Conservation (phyloP, 2,329 filamentous ascomycete species). For the Tolypocladium sp. region DNA sequence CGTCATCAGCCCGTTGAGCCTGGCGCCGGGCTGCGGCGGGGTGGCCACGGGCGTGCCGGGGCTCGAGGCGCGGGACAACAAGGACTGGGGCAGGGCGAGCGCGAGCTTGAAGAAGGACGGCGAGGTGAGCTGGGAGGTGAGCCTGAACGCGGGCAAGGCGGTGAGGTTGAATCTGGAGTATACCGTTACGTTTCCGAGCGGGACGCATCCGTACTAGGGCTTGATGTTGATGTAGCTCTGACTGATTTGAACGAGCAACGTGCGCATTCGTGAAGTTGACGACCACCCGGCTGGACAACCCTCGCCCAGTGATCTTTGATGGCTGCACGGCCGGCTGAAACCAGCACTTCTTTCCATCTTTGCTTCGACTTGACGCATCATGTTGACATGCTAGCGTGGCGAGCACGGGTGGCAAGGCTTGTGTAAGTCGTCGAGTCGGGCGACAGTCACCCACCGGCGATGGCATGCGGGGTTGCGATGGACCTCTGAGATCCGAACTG, state of each 20-base stretch:
- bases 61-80: conserved; percentile 10
- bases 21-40: conserved; percentile 26
- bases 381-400: not conserved
- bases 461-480: not conserved
- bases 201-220: conserved; percentile 20
- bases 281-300: no score
- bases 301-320: no score
- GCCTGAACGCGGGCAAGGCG: conserved; percentile 41
- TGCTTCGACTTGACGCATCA: not conserved
- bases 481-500: not conserved
- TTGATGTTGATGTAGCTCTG: no score
- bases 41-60: conserved; percentile 22
- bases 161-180: conserved; percentile 51
- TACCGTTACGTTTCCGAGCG: conserved; percentile 42
- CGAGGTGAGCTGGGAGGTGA: conserved; percentile 47
- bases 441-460: not conserved
- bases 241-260: no score
- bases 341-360: not conserved
- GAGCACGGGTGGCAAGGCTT: no score
- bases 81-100: conserved; percentile 40
- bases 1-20: conserved; percentile 34
- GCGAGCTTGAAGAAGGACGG: conserved; percentile 42
- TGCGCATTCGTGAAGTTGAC: no score
- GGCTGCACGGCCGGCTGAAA: no score
- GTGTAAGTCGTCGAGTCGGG: not conserved